Conservation (phyloP, 164 flowering plant species). For the Vitis rupestris region DNA sequence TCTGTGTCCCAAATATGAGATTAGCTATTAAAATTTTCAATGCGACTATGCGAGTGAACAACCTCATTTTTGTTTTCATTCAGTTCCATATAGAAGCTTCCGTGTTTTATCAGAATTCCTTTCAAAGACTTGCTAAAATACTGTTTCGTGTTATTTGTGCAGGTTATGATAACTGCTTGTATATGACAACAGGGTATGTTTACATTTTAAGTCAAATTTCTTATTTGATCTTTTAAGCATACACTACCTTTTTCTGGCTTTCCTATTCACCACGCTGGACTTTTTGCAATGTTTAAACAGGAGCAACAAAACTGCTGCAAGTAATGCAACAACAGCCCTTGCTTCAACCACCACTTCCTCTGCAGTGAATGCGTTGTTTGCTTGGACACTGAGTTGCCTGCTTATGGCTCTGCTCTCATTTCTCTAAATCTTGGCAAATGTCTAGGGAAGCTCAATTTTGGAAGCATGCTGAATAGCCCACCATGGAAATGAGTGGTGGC, state of each 20-base stretch:
- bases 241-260: no score
- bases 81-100: no score
- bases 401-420: conserved; percentile 17
- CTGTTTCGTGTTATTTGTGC: conserved; percentile 28
- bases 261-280: not conserved
- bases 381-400: conserved; percentile 22
- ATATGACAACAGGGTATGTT: conserved; percentile 71
- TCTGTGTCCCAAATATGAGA: no score
- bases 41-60: no score
- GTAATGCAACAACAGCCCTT: conserved; percentile 43
- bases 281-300: conserved; percentile 27
- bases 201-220: not conserved
- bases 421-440: conserved; percentile 1
- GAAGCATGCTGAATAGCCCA: not conserved
- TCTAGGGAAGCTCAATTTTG: not conserved
- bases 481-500: not conserved
- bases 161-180: conserved; percentile 93
- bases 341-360: conserved; percentile 30
- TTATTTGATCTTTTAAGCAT: not conserved
- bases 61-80: no score
- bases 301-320: conserved; percentile 41
- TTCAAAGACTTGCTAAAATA: not conserved
- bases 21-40: no score
- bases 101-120: not conserved
- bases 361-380: not conserved